Base-by-base conservation (phyloP, 2,329 filamentous ascomycete genomes). In the Venturia asperata region DNA sequence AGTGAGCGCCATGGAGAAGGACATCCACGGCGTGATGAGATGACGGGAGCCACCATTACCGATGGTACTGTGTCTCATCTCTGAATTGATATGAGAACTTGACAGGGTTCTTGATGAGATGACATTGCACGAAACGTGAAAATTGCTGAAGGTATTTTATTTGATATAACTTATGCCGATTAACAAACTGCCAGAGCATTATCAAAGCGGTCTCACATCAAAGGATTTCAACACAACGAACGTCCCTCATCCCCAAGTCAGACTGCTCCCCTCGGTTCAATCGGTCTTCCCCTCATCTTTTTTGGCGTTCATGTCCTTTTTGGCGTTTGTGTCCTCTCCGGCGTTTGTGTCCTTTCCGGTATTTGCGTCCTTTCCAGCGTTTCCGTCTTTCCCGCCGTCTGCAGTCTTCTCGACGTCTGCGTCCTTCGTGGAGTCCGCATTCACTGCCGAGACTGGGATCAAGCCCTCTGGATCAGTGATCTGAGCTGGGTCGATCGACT, bases 1-100 rank as follows among this genome's bases (percentile, higher is more conserved):
- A 42, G 85, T 89, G n/a, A 82, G 78, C 58, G 85, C 84, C 1
- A 88, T 89, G 83, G 86, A 87, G 67, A 82, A 81, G 70, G 86
- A 89, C 72, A 78, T 89, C n/a, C 85, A 49, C 49, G 63, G 63
- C 24, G 63, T 64, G 0, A 56, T 58, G 47, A 27, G 63, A 58
- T 64, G 62, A 63, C 47, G 24, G 47, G 21, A 49, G 3, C 21
- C 47, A 49, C 10, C 21, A 49, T 21, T 15, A n/a, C 45, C 24
- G 45, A 21, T 21, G 45, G 5, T 49, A 49, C 27, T 21, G 21
- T 11, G 15, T 27, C 47, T 49, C 47, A 27, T 27, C 19, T 10
- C 11, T 9, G 15, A 5, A 5, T 10, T 9, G 39, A 10, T 2
- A 15, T 10, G 6, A 6, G 30, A 34, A 34, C 6, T 34, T 34